phyloP scores from a whole-genome alignment of 345 rosid genomes.

The Euphorbia lathyris region DNA sequence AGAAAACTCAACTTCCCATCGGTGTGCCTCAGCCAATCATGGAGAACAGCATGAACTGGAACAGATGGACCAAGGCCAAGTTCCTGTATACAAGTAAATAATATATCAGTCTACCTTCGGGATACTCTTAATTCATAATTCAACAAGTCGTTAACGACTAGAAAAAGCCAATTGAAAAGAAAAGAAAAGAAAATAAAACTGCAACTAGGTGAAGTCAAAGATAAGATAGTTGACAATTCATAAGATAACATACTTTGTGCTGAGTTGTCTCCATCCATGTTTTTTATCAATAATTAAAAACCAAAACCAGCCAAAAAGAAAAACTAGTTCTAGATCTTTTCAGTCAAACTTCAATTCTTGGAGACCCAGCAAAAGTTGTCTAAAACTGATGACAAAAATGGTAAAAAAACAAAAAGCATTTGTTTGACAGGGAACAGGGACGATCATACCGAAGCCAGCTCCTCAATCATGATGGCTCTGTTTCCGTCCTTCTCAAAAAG shows the following conservation, averaged over 20 bases:
- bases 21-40: slow-evolving; percentile 34
- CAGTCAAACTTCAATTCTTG: background rate
- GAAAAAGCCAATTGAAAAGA: too few species aligned
- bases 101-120: background rate
- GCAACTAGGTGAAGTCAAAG: background rate
- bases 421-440: background rate
- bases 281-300: background rate
- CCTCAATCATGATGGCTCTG: slow-evolving; percentile 82
- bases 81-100: slow-evolving; percentile 51
- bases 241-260: background rate
- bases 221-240: background rate
- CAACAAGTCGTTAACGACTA: too few species aligned
- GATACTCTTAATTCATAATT: too few species aligned
- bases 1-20: slow-evolving; percentile 43
- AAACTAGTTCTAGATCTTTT: background rate
- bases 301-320: background rate
- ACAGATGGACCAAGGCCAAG: slow-evolving; percentile 80
- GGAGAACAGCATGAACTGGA: slow-evolving; percentile 35
- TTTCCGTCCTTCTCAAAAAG: slow-evolving; percentile 98
- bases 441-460: slow-evolving; percentile 79
- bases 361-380: too few species aligned
- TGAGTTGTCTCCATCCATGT: background rate
- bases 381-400: too few species aligned
- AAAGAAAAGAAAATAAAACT: background rate
- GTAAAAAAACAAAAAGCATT: background rate